phyloP scores from a whole-genome alignment of 2,329 filamentous ascomycete species.

The Penicillium sp. region DNA sequence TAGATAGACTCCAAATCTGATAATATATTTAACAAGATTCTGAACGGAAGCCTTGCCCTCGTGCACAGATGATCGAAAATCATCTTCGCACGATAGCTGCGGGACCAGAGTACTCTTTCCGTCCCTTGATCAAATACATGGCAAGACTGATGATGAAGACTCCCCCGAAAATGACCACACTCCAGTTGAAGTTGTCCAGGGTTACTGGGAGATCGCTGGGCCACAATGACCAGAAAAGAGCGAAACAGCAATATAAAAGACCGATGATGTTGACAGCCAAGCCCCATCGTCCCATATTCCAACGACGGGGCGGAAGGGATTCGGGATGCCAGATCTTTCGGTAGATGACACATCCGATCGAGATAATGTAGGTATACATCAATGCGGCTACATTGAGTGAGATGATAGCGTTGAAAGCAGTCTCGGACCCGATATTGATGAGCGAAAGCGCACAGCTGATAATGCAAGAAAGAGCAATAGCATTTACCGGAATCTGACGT shows the following conservation, averaged over 20 bases:
- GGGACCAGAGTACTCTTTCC: constrained; percentile 31
- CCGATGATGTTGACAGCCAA: constrained; percentile 47
- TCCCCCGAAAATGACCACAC: constrained; percentile 43
- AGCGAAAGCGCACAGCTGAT: constrained; percentile 42
- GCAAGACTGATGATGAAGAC: constrained; percentile 40
- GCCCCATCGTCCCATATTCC: constrained; percentile 45
- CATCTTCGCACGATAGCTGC: constrained; percentile 17
- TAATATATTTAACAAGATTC: too few species aligned
- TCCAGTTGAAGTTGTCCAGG: constrained; percentile 51
- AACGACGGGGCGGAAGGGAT: constrained; percentile 41
- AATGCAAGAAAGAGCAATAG: constrained; percentile 32
- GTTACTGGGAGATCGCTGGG: constrained; percentile 41
- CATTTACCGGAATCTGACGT: constrained; percentile 44
- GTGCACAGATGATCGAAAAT: neutral
- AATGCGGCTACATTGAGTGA: constrained; percentile 49
- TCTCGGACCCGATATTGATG: constrained; percentile 52
- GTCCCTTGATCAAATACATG: constrained; percentile 39
- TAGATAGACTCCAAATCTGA: too few species aligned
- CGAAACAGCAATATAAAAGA: constrained; percentile 43
- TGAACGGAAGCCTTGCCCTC: neutral
- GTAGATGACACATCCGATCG: constrained; percentile 46
- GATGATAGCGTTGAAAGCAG: constrained; percentile 53
- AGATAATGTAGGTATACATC: constrained; percentile 51
- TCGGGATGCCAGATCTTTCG: constrained; percentile 38
- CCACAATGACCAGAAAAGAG: constrained; percentile 51